Conservation (phyloP, 1,284 basidiomycete species). For the Cutaneotrichosporon cyanovorans region DNA sequence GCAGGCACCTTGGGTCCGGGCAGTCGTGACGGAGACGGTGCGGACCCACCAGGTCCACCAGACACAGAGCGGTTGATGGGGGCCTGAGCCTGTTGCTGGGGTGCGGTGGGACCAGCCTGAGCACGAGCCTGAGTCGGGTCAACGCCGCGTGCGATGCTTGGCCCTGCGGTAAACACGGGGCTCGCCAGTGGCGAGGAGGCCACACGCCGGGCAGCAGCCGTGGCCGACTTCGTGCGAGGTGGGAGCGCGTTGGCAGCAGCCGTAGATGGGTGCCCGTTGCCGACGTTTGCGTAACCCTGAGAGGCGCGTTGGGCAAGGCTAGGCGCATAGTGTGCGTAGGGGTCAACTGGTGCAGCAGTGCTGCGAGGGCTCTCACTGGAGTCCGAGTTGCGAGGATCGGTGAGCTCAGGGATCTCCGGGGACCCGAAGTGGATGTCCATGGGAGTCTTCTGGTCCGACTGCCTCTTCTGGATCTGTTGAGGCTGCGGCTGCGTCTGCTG, state of each 20-base stretch:
- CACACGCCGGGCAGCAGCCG: slow-evolving; percentile 8
- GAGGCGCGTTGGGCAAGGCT: background rate
- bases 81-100: no score
- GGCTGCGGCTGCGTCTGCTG: no score
- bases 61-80: no score
- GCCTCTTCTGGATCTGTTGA: no score
- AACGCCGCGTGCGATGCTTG: background rate
- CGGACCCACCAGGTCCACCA: no score
- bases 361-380: background rate
- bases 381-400: slow-evolving; percentile 1
- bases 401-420: no score
- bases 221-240: slow-evolving; percentile 10
- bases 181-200: slow-evolving; percentile 22
- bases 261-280: slow-evolving; percentile 6
- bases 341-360: no score
- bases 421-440: background rate
- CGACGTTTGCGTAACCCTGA: background rate
- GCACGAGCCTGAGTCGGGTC: background rate
- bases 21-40: background rate
- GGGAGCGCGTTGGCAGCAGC: slow-evolving; percentile 7
- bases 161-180: slow-evolving; percentile 7
- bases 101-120: background rate
- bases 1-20: no score
- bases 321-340: background rate
- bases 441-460: background rate